These are phyloP conservation scores for Tetracladium marchalianum DNA, from an alignment of 495 filamentous ascomycete genomes.

Conservation along the genomic window DNA sequence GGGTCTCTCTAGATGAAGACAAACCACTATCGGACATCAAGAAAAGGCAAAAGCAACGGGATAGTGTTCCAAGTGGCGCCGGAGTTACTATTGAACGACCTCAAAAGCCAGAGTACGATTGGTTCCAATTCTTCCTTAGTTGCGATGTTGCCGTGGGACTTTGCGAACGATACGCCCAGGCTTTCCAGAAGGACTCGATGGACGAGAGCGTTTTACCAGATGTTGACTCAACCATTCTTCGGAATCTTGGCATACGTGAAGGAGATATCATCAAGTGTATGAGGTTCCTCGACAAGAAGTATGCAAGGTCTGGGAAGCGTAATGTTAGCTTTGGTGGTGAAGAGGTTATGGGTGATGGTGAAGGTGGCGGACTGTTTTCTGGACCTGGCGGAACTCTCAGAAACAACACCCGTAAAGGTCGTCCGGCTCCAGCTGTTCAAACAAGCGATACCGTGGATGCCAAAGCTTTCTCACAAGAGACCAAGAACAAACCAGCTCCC, in stretches of 20 bases:
- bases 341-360: slow-evolving; percentile 42
- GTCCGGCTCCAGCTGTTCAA: slow-evolving; percentile 75
- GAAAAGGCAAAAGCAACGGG: slow-evolving; percentile 31
- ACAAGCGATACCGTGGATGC: slow-evolving; percentile 79
- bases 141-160: slow-evolving; percentile 85
- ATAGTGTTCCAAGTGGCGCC: slow-evolving; percentile 17
- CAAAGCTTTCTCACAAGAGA: slow-evolving; percentile 68
- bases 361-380: slow-evolving; percentile 72
- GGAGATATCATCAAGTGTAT: slow-evolving; percentile 94
- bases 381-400: slow-evolving; percentile 78
- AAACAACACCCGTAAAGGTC: slow-evolving; percentile 92
- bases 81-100: slow-evolving; percentile 43
- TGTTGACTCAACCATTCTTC: slow-evolving; percentile 68
- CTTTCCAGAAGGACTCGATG: slow-evolving; percentile 87
- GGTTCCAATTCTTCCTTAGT: slow-evolving; percentile 96
- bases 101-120: slow-evolving; percentile 74
- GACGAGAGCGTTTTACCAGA: slow-evolving; percentile 84
- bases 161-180: slow-evolving; percentile 87
- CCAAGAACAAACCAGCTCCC: slow-evolving; percentile 25
- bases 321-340: slow-evolving; percentile 53
- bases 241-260: slow-evolving; percentile 83
- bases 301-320: slow-evolving; percentile 48
- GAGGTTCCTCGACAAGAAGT: slow-evolving; percentile 79
- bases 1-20: slow-evolving; percentile 89
- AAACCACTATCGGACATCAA: slow-evolving; percentile 84